phyloP scores from a whole-genome alignment of 2,329 filamentous ascomycete genomes.

The Fusarium sp. region DNA sequence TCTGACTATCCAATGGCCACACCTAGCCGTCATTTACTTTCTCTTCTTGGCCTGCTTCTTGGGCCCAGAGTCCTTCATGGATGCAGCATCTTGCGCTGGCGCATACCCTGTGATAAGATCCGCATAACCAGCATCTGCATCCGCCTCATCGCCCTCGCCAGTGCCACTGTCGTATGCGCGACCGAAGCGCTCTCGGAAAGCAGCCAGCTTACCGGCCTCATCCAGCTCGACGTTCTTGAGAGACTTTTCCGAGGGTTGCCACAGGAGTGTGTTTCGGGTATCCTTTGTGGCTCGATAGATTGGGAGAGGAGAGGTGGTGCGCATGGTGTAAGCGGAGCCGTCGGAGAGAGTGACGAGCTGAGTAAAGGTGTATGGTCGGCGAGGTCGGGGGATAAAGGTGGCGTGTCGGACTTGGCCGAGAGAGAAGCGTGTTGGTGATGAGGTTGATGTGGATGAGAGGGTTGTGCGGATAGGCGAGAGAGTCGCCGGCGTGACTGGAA shows the following conservation, averaged over 20 bases:
- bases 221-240: constrained; percentile 92
- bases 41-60: constrained; percentile 61
- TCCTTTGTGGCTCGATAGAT: constrained; percentile 78
- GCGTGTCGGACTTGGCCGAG: constrained; percentile 79
- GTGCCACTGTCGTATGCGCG: constrained; percentile 78
- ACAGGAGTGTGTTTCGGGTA: constrained; percentile 87
- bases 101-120: constrained; percentile 66
- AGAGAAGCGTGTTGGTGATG: constrained; percentile 42
- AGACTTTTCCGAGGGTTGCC: constrained; percentile 87
- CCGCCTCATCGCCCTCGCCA: constrained; percentile 39
- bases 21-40: constrained; percentile 51
- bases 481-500: constrained; percentile 43
- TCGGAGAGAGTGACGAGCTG: constrained; percentile 94
- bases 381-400: constrained; percentile 86
- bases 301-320: constrained; percentile 77
- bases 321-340: constrained; percentile 84
- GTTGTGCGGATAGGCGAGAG: constrained; percentile 46
- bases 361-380: constrained; percentile 96
- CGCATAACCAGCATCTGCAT: constrained; percentile 45
- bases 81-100: constrained; percentile 48
- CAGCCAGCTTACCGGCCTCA: constrained; percentile 88
- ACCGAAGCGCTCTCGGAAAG: constrained; percentile 88
- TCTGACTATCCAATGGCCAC: constrained; percentile 3
- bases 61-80: constrained; percentile 51
- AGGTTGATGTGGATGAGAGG: constrained; percentile 42